Base-by-base conservation (phyloP, 805 yeast species). In the Zygotorulaspora florentina region DNA sequence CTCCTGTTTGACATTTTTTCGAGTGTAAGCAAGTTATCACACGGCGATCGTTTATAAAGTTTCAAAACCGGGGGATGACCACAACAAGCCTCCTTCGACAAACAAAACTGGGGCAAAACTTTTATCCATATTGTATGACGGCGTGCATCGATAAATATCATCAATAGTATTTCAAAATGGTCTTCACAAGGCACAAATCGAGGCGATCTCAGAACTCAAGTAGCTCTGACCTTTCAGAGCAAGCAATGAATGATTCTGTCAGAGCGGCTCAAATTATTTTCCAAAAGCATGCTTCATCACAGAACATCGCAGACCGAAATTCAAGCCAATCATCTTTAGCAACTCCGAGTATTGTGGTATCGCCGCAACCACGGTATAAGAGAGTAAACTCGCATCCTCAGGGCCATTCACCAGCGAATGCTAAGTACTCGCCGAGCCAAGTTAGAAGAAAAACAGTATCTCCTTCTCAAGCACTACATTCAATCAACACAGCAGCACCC, bases 231-330 rank as follows among this genome's bases (percentile, higher is more conserved):
- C 43, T 41, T 9, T 46, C 55, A 23, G 57, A 57, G 35, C 48
- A 53, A 23, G 57, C 56, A 5, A 44, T 51, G 35, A 54, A 44
- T 18, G 62, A 57, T 18, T 61, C 66, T 8, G 41, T 61, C 23
- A 55, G 52, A 36, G 66, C 66, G 13, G 66, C 66, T 8, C 66
- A 61, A 43, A 56, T 58, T 2, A 61, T 57, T 9, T 61, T 60
- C 43, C 60, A 60, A 47, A 58, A 55, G 38, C 61, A 61, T 41
- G 37, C 51, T 12, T 47, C 43, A 12, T 33, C 47, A 13, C 46
- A 40, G n/a, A 25, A 27, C 11, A 29, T 28, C 15, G 8, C 29
- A 30, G 16, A 16, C 18, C 27, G 39, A n/a, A 30, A 31, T 3
- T 36, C 48, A 16, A n/a, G 39, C 9, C 28, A 38, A 3, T 9